Conservation (phyloP, 306 rosid species). For the Alnus glutinosa region DNA sequence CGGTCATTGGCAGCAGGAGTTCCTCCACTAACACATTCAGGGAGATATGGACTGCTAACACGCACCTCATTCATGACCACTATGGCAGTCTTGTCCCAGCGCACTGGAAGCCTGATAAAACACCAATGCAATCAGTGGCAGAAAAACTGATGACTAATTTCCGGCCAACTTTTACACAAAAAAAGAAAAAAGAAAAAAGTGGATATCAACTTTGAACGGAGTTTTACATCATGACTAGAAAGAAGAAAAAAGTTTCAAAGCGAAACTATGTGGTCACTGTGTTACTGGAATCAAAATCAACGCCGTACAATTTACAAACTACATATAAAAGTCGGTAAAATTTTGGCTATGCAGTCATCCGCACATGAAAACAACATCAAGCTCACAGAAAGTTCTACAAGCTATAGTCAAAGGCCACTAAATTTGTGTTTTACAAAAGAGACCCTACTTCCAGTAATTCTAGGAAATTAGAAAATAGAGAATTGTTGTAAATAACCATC, state of each 20-base stretch:
- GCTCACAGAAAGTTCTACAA: not conserved
- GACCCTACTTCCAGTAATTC: not conserved
- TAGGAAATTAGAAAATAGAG: no score
- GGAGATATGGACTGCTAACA: slow-evolving; percentile 82
- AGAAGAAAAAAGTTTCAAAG: not conserved
- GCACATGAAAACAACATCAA: not conserved
- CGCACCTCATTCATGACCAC: slow-evolving; percentile 97
- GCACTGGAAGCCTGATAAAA: slow-evolving; percentile 88
- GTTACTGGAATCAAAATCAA: not conserved
- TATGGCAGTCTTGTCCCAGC: slow-evolving; percentile 94
- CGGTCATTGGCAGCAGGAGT: slow-evolving; percentile 96
- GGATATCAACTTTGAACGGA: not conserved
- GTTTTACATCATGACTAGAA: not conserved
- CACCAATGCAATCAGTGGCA: slow-evolving; percentile 24
- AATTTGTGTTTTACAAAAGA: not conserved
- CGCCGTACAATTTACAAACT: not conserved
- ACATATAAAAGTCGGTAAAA: not conserved
- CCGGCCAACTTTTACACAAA: not conserved
- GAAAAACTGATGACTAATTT: slow-evolving; percentile 2
- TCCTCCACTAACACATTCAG: slow-evolving; percentile 94
- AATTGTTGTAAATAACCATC: no score
- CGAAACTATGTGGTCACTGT: not conserved
- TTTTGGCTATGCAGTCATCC: not conserved
- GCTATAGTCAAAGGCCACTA: not conserved
- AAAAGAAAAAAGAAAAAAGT: slow-evolving; percentile 8